A percentile compares a stretch with the other conserved stretches of the same genome.
Conservation (phyloP, 1,139 yeast genomes). For the Debaryomyces coudertii region DNA sequence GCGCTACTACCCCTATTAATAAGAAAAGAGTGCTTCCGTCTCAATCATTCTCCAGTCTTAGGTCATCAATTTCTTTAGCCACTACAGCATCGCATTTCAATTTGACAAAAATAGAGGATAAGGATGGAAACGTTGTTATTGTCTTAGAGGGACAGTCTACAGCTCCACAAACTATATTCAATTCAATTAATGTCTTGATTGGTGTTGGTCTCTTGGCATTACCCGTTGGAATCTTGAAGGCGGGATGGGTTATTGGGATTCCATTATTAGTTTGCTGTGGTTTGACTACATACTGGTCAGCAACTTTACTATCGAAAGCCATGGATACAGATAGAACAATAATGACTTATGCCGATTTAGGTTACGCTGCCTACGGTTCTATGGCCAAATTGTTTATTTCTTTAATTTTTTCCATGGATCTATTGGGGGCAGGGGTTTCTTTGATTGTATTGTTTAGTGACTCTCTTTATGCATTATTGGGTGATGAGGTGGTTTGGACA, state of each 20-base stretch:
- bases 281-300: conserved; percentile 48
- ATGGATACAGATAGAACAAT: conserved; percentile 76
- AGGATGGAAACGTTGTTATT: conserved; percentile 74
- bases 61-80: conserved; percentile 39
- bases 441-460: conserved; percentile 59
- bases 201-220: conserved; percentile 55
- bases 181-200: conserved; percentile 50
- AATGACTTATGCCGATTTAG: conserved; percentile 87
- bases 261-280: conserved; percentile 46
- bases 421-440: conserved; percentile 60
- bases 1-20: conserved; percentile 26
- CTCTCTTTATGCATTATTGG: conserved; percentile 48
- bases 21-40: conserved; percentile 27
- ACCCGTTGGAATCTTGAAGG: conserved; percentile 50
- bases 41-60: conserved; percentile 41
- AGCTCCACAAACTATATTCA: conserved; percentile 53
- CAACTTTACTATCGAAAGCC: conserved; percentile 41
- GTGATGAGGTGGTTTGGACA: conserved; percentile 44
- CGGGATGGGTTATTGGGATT: conserved; percentile 50
- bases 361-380: conserved; percentile 69
- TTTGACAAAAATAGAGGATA: conserved; percentile 67
- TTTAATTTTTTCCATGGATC: conserved; percentile 47
- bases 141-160: conserved; percentile 79
- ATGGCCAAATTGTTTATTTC: conserved; percentile 46
- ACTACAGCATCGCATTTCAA: conserved; percentile 59